Conservation (phyloP, 805 yeast species). For the Brettanomyces bruxellensis region DNA sequence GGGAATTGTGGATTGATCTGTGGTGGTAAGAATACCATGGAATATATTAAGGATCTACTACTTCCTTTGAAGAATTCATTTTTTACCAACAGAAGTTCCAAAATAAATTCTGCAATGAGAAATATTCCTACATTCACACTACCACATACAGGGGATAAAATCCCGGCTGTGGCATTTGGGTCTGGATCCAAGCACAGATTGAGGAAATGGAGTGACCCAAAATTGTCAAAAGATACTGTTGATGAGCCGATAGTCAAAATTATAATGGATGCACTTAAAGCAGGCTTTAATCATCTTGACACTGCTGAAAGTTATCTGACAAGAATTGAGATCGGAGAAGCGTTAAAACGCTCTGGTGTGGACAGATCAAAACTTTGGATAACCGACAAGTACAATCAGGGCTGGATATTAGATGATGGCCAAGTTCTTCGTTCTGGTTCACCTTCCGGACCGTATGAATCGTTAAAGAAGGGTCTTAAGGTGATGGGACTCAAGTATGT, state of each 20-base stretch:
- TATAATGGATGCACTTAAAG: constrained; percentile 35
- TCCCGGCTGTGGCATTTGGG: constrained; percentile 41
- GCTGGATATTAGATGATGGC: constrained; percentile 17
- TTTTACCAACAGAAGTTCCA: not conserved
- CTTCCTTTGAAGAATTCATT: not conserved
- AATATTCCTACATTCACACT: constrained; percentile 18
- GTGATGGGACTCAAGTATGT: constrained; percentile 43
- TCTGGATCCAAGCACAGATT: constrained; percentile 51
- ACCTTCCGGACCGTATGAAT: constrained; percentile 36
- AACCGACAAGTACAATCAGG: constrained; percentile 51
- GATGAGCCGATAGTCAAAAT: constrained; percentile 37
- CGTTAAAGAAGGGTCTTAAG: constrained; percentile 37
- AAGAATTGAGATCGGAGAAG: constrained; percentile 49
- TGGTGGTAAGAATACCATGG: no score
- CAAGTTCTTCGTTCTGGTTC: constrained; percentile 5
- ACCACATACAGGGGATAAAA: constrained; percentile 20
- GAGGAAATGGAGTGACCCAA: constrained; percentile 23
- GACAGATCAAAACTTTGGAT: constrained; percentile 44
- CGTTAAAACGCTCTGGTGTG: constrained; percentile 33
- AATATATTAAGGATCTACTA: no score
- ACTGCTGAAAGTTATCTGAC: constrained; percentile 65
- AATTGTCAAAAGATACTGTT: constrained; percentile 10
- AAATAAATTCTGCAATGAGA: no score
- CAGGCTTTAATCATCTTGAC: constrained; percentile 53
- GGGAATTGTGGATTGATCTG: no score